Base-by-base conservation (phyloP, 768 basidiomycete genomes). In the Leccinum incarnatum region DNA sequence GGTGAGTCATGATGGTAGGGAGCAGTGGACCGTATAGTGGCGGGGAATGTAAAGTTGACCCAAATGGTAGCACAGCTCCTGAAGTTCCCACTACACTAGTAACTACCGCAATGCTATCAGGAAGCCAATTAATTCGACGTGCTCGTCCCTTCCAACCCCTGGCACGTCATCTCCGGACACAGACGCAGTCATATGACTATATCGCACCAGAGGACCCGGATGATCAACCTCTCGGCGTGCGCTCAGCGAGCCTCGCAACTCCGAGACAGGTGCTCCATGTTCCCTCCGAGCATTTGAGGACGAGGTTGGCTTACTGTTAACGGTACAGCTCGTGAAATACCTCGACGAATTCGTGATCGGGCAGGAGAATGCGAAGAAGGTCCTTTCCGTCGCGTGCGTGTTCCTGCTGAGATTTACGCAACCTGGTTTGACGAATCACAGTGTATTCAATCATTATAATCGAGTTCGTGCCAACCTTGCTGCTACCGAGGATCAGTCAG, bases 361-460 rank as follows among this genome's bases (percentile, higher is more conserved):
- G 1, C 95, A 98, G 71, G 89, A 92, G 64, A 83, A 81, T 59
- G 95, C 95, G 3, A 98, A 98, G 83, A 93, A 94, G 69, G 88
- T 91, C 23, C 82, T 98, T 32, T 91, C 93, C 37, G 95, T 98
- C 50, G 95, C 95, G 93, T 94, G 75, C 71, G 93, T 84, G 46
- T 50, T 29, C 15, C 23, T 10, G n/a, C 29, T 29, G 12, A 27
- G 49, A 54, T 49, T 51, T 58, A 51, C 23, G 25, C 53, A n/a
- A 57, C 15, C 40, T 30, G 21, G 10, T 53, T 51, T 59, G 36
- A 58, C 36, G 45, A 42, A 52, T 19, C 47, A 1, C 68, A 96
- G 94, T 32, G 93, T 96, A 2, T 97, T 88, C 80, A 96, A 97
- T 65, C 95, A 97, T 73, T 97, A 95, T 71, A 94, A 90, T 68